Evolutionary conservation across 805 yeast species (phyloP).

Genomic region (Ogataea sp.): DNA sequence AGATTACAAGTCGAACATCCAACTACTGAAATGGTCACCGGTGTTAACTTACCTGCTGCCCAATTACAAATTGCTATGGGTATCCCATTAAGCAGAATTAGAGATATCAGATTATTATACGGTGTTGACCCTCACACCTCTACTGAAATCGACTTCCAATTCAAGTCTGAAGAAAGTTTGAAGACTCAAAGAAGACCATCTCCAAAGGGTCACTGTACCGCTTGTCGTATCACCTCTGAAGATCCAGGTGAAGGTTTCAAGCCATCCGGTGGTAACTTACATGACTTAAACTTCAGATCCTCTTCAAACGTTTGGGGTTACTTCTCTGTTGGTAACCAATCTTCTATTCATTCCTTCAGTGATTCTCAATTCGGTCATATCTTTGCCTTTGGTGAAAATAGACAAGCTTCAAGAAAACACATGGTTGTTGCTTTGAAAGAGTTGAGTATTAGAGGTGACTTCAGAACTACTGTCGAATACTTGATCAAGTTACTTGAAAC

Average conservation of each 20-base stretch:
- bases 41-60: constrained; percentile 97
- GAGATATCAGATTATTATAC: constrained; percentile 85
- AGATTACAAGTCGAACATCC: constrained; percentile 99
- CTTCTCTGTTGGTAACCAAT: constrained; percentile 92
- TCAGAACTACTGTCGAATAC: constrained; percentile 96
- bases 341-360: constrained; percentile 94
- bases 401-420: constrained; percentile 96
- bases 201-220: constrained; percentile 98
- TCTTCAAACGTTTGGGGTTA: constrained; percentile 99
- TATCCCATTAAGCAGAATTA: constrained; percentile 90
- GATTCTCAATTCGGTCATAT: constrained; percentile 99
- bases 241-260: constrained; percentile 99
- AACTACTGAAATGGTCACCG: constrained; percentile 98
- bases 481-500: constrained; percentile 92
- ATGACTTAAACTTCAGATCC: constrained; percentile 94
- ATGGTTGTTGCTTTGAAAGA: constrained; percentile 99
- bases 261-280: constrained; percentile 95
- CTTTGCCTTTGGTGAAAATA: constrained; percentile 97
- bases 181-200: constrained; percentile 83
- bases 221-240: constrained; percentile 98
- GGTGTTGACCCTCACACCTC: constrained; percentile 95
- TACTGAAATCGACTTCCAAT: constrained; percentile 85
- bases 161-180: constrained; percentile 61
- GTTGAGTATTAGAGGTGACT: constrained; percentile 95
- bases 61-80: constrained; percentile 99